Base-by-base conservation (phyloP, 2,329 filamentous ascomycete species). In the Eurotiales sp. region DNA sequence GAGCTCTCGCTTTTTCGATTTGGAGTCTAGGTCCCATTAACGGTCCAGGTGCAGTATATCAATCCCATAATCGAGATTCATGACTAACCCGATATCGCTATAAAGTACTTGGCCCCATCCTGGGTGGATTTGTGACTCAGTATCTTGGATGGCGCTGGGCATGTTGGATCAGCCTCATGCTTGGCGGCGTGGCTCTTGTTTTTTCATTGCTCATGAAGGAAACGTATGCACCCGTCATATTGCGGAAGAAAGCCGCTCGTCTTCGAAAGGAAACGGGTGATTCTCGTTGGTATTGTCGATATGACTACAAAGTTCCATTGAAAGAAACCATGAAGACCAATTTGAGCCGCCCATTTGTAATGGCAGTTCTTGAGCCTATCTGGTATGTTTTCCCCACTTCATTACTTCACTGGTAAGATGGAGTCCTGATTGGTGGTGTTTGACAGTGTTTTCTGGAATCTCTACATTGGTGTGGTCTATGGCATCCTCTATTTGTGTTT, bases 401-500 rank as follows among this genome's bases (percentile, higher is more conserved):
- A 19, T 32, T 34, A 23, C 19, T 11, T n/a, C n/a, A 23, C 3
- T 4, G 39, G n/a, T n/a, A 17, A 42, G 21, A 45, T n/a, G 27
- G 52, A 11, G 55, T n/a, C n/a, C 54, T 42, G 15, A 29, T 14
- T 44, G n/a, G 39, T n/a, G n/a, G n/a, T n/a, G n/a, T 19, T 50
- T 21, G 50, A 17, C 51, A 86, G 84, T 73, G 87, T 91, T 25
- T 84, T 84, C 64, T 92, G 83, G 83, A 81, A 86, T 61, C 66
- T 84, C 29, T 87, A 86, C 58, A 81, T 87, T 56, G 81, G 87
- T 0, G 74, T 95, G 34, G 82, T 95, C 30, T 96, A 96, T 66
- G 88, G 84, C 15, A 90, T 95, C 36, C 76, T 96, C 1, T 93
- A 93, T 63, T 82, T 96, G 27, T 95, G 89, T 70, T 96, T 96